Evolutionary conservation across 768 basidiomycete species (phyloP).

Genomic region (Mycena vitilis): DNA sequence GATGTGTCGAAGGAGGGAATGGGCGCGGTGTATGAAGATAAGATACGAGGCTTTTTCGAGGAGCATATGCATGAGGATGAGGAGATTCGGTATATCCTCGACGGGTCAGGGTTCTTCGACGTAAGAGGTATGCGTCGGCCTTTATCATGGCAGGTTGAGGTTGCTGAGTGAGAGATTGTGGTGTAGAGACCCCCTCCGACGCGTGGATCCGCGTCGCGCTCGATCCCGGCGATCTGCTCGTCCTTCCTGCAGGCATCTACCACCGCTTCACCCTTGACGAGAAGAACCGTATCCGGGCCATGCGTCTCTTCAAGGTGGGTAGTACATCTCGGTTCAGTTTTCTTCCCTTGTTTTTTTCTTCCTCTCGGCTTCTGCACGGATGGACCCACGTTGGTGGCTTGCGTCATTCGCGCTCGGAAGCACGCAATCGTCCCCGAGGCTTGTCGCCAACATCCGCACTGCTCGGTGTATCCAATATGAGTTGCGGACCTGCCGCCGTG

Average conservation of each 20-base stretch:
- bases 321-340: too few relatives aligned
- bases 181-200: slow-evolving; percentile 70
- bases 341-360: too few relatives aligned
- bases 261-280: slow-evolving; percentile 94
- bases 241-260: slow-evolving; percentile 92
- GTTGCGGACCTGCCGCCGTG: too few relatives aligned
- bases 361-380: too few relatives aligned
- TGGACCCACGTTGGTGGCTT: too few relatives aligned
- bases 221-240: slow-evolving; percentile 82
- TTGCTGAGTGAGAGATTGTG: neutral
- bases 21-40: slow-evolving; percentile 83
- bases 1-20: slow-evolving; percentile 82
- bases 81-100: slow-evolving; percentile 90
- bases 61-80: slow-evolving; percentile 99
- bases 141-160: too few relatives aligned
- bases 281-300: slow-evolving; percentile 75
- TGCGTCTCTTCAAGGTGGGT: slow-evolving; percentile 54
- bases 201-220: slow-evolving; percentile 87
- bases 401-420: too few relatives aligned
- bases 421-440: too few relatives aligned
- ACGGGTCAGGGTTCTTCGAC: slow-evolving; percentile 94
- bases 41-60: slow-evolving; percentile 85
- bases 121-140: slow-evolving; percentile 71
- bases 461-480: too few relatives aligned
- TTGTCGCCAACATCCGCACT: too few relatives aligned